Evolutionary conservation across 169 alveolate genomes (phyloP), one percentile per base, ranked within the genome.

Genomic region (Plasmodium vivax): DNA sequence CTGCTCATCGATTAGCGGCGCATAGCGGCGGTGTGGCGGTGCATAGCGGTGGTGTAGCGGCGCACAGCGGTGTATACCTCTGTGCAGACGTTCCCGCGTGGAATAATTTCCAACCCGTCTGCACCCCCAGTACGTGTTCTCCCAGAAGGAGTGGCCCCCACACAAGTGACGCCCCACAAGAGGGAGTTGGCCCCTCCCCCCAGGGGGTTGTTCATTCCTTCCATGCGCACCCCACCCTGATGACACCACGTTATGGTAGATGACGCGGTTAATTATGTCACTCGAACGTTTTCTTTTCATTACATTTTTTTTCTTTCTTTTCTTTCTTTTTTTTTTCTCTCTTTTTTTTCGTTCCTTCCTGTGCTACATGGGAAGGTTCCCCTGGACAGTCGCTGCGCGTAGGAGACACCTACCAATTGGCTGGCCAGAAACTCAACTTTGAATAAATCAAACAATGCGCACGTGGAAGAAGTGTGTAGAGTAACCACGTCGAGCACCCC

Each of bases 1-100:
- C 73, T 90, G 45, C 34, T 90, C 32, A 90, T 90, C 72, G 80
- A 90, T 23, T 90, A 68, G 38, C 23, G 77, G 16, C 8, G 34
- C 9, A 3, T 27, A 2, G 34, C 34, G 9, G 6, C 23, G 75
- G 34, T 0, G 14, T 27, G 19, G 75, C 36, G 34, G 16, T 3
- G 34, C 9, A 3, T 27, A 2, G 34, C 34, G 9, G 6, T 6
- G 75, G 34, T 0, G 14, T 90, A 68, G 38, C 27, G 77, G 16
- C 9, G 34, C 9, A 3, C 7, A 2, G 34, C 34, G 9, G 6
- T 6, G 75, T 0, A 3, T 27, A 62, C 36, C 36, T 8, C 10
- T 62, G 75, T 62, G 14, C n/a, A 23, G 14, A 27, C 36, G 14
- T 62, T 2, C 3, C 34, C 19, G 30, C n/a, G 12, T 47, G 58